Evolutionary conservation across 371 early-diverging fungal species (phyloP).

Genomic region (Fennellomyces sp.): DNA sequence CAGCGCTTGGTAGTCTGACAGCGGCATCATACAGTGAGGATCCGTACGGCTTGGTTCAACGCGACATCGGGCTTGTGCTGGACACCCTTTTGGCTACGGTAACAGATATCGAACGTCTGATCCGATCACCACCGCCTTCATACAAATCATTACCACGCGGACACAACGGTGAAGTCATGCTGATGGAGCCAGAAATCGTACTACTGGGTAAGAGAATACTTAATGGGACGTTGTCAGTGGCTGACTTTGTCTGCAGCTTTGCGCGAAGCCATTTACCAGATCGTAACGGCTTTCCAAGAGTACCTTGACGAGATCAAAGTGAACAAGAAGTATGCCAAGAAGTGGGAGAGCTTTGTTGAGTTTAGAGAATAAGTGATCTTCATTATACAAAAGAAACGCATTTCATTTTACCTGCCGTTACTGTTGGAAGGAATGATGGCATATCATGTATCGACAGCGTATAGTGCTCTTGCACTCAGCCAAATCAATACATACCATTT

Average conservation of each 20-base stretch:
- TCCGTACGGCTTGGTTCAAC: constrained; percentile 57
- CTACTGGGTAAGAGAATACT: constrained; percentile 22
- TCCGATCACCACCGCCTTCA: constrained; percentile 33
- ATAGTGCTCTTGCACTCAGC: too few species aligned
- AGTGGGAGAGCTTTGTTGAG: constrained; percentile 44
- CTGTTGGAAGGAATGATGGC: too few species aligned
- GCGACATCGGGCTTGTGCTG: constrained; percentile 49
- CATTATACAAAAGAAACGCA: too few species aligned
- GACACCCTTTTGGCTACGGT: constrained; percentile 48
- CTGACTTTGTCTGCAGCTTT: constrained; percentile 29
- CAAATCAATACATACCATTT: too few species aligned
- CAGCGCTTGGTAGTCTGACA: constrained; percentile 50
- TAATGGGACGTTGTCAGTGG: not conserved
- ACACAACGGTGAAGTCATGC: constrained; percentile 3
- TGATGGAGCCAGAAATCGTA: constrained; percentile 30
- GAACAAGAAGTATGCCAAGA: constrained; percentile 32
- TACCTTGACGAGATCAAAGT: constrained; percentile 39
- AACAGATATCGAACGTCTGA: constrained; percentile 34
- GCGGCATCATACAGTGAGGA: constrained; percentile 57
- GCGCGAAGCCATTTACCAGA: constrained; percentile 56
- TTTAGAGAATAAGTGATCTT: constrained; percentile 49
- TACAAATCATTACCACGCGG: constrained; percentile 19
- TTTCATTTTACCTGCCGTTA: too few species aligned
- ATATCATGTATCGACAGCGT: too few species aligned
- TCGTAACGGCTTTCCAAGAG: constrained; percentile 41